A percentile compares a stretch with the other conserved stretches of the same genome.
phyloP scores from a whole-genome alignment of 192 early-diverging fungal genomes.

The Coemansia reversa region DNA sequence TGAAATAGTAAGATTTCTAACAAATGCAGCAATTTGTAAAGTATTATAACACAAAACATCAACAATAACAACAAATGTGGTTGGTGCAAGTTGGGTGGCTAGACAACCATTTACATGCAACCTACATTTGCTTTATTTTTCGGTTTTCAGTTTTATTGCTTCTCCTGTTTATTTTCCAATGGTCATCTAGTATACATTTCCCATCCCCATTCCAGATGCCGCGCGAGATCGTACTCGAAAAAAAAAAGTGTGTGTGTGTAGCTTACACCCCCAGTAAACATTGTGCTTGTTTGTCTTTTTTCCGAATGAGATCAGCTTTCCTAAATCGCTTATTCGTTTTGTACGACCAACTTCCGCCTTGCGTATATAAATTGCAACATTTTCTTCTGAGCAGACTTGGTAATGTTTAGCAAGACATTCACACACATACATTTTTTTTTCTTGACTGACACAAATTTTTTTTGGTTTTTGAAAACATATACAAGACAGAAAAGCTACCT shows the following conservation, averaged over 20 bases:
- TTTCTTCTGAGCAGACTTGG: not conserved
- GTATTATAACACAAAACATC: not conserved
- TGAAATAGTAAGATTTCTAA: not conserved
- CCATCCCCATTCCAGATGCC: not conserved
- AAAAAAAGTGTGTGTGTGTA: not conserved
- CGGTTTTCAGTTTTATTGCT: not conserved
- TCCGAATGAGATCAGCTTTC: not conserved
- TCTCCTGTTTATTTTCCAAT: not conserved
- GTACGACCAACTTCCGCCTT: not conserved
- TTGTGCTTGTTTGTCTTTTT: not conserved
- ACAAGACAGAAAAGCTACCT: not conserved
- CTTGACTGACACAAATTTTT: not conserved
- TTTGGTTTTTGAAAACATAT: not conserved
- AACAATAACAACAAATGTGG: not conserved
- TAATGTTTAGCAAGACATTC: not conserved
- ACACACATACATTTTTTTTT: not conserved
- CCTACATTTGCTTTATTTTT: not conserved
- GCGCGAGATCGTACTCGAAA: not conserved
- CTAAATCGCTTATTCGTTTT: not conserved
- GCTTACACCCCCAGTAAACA: not conserved
- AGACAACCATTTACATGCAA: not conserved
- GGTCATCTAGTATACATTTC: not conserved
- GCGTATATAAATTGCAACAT: slow-evolving; percentile 6
- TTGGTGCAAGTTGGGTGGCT: not conserved
- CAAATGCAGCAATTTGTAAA: not conserved